Evolutionary conservation across 495 filamentous ascomycete genomes (phyloP).

Genomic region (Neurospora pannonica): DNA sequence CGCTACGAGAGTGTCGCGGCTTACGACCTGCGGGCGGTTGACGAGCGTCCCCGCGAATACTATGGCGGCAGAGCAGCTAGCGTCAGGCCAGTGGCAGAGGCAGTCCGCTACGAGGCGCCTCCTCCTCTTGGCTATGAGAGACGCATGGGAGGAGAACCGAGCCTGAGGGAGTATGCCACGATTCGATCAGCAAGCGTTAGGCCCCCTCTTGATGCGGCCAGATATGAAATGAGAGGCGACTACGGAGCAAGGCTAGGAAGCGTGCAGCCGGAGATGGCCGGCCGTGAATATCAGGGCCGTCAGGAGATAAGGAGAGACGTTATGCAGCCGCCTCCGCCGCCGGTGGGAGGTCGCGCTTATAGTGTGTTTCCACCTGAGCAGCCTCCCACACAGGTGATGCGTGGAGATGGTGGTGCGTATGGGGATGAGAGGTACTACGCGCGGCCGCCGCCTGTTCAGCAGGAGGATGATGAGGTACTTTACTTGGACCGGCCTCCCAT

Average conservation of each 20-base stretch:
- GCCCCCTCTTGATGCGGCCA: conserved; percentile 5
- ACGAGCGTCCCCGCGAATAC: conserved; percentile 39
- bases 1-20: conserved; percentile 8
- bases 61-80: conserved; percentile 41
- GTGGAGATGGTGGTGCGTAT: conserved; percentile 26
- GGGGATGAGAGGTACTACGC: conserved; percentile 26
- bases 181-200: conserved; percentile 19
- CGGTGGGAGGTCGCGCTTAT: conserved; percentile 28
- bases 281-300: conserved; percentile 29
- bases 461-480: conserved; percentile 34
- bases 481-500: conserved; percentile 33
- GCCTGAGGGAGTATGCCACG: conserved; percentile 16
- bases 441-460: conserved; percentile 7
- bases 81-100: conserved; percentile 39
- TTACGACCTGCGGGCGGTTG: conserved; percentile 22
- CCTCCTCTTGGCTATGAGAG: conserved; percentile 30
- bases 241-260: conserved; percentile 24
- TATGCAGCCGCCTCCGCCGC: conserved; percentile 15
- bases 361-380: conserved; percentile 28
- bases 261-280: conserved; percentile 30
- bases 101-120: conserved; percentile 44
- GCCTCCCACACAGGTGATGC: conserved; percentile 14
- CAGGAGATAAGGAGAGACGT: conserved; percentile 30
- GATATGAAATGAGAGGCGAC: conserved; percentile 16
- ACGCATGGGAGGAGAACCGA: conserved; percentile 36